Evolutionary conservation across 345 rosid genomes (phyloP), one percentile per base, ranked within the genome.

Genomic region (Salix koriyanagi): DNA sequence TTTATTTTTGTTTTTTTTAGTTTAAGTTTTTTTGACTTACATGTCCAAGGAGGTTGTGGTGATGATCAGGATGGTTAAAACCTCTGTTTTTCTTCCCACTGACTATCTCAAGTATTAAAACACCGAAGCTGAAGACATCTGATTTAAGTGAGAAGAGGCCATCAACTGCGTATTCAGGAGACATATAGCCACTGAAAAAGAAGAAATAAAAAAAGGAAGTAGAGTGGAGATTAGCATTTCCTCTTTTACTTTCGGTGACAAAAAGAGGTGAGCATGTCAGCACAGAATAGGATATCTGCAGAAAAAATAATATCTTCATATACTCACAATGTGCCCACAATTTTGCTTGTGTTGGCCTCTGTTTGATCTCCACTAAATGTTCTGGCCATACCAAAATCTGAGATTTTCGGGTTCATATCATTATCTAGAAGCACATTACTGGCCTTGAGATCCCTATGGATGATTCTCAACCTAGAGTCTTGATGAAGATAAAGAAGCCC

Each of bases 401-500:
- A 73, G 67, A 78, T 78, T 68, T 78, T 78, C 12, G 77, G 81
- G 61, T 78, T 73, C 81, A 78, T 65, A 5, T 13, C 66, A 37
- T 28, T 52, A 16, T 78, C 81, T n/a, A 78, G 61, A 21, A 78
- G 67, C 15, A 78, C 52, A 28, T 72, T 78, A 67, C 81, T 65
- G 54, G 72, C 60, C 41, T 78, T 78, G 11, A 78, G 76, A 52
- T 88, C 90, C 56, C 90, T 81, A 46, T 84, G 93, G 15, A 88
- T 81, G 5, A 88, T 84, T 50, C 85, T 81, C 28, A 87, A 37
- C 25, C 86, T 87, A 0, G 91, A 87, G 48, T 88, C 86, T 23
- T 87, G 87, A 69, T 87, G 91, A 16, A 87, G 88, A 78, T 90
- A 88, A 28, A 85, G 60, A 70, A 84, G 87, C 58, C 91, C 89